Percentiles rank a stretch among this genome's conserved stretches.
These are phyloP conservation scores for Yarrowia sp. DNA, from an alignment of 805 yeast genomes.

Conservation along the genomic window DNA sequence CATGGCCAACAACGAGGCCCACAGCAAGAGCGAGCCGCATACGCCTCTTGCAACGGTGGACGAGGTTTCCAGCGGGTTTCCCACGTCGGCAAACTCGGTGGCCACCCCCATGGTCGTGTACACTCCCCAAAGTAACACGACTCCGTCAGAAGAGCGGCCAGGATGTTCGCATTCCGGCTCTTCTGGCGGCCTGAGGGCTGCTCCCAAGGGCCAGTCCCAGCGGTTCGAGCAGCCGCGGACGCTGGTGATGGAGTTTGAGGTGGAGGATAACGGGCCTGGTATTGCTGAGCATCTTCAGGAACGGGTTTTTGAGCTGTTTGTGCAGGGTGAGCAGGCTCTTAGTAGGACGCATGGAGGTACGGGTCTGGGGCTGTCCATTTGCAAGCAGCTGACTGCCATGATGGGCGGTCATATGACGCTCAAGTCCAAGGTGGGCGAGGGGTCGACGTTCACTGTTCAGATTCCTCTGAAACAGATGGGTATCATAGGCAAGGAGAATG, in stretches of 20 bases:
- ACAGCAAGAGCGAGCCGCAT: constrained; percentile 4
- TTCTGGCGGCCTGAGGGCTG: not conserved
- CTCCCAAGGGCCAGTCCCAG: constrained; percentile 2
- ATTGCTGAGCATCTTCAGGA: constrained; percentile 75
- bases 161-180: not conserved
- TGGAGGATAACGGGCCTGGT: constrained; percentile 90
- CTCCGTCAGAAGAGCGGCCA: not conserved
- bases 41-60: constrained; percentile 14
- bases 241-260: constrained; percentile 55
- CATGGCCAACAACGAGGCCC: not conserved
- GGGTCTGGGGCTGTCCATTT: constrained; percentile 85
- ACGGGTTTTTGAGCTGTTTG: constrained; percentile 89
- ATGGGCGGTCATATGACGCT: constrained; percentile 82
- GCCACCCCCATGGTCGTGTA: not conserved
- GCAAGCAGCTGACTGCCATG: constrained; percentile 81
- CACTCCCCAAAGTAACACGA: not conserved
- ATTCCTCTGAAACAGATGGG: constrained; percentile 41
- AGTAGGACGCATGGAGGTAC: constrained; percentile 64
- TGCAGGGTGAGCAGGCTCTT: constrained; percentile 92
- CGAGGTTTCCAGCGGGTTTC: not conserved
- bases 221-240: constrained; percentile 44
- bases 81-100: not conserved
- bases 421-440: constrained; percentile 71
- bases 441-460: constrained; percentile 77
- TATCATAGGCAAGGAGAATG: constrained; percentile 10